Evolutionary conservation across 495 filamentous ascomycete species (phyloP), one percentile per base, ranked within the genome.

Genomic region (Penicillium ucsense): DNA sequence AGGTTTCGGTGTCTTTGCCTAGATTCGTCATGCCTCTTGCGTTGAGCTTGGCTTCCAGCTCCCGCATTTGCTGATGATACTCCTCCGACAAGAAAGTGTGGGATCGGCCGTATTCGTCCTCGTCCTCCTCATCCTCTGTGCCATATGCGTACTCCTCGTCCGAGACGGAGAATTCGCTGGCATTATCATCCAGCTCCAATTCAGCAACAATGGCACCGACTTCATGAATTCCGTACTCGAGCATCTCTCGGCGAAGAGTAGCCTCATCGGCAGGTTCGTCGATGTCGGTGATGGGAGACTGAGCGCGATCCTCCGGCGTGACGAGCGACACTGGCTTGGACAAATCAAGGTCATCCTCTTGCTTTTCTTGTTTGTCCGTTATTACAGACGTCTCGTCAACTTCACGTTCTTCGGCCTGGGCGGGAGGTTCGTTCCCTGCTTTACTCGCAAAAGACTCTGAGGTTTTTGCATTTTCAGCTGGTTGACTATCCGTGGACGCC

Each of bases 161-260:
- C 7, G 80, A 74, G 20, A 81, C 64, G 10, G 80, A 75, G 29
- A 79, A 67, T 11, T 82, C 73, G 43, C 67, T 72, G 39, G 69
- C 78, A 29, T 76, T 79, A 32, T 89, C 86, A 40, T 95, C 88
- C 8, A 98, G 59, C 47, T 92, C 78, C 32, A 98, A 72, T 67
- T 96, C 89, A n/a, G 91, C 91, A 5, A 98, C 91, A 3, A 98
- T 85, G 28, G 86, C 78, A 1, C 87, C 87, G 45, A 98, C 81
- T 54, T 95, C 89, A 38, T 80, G 64, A 62, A 92, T 78, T 40
- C 83, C 83, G 56, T 96, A 97, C 49, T 85, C 72, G n/a, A 96
- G 66, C 92, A 98, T 97, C 53, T 96, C 81, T 45, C 83, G 79
- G 8, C 94, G 85, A 3, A 94, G 64, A n/a, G 71, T 70, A 7